A percentile compares a stretch with the other conserved stretches of the same genome.
Evolutionary conservation across 805 yeast genomes (phyloP).

Genomic region (Candida pseudofarinosa): DNA sequence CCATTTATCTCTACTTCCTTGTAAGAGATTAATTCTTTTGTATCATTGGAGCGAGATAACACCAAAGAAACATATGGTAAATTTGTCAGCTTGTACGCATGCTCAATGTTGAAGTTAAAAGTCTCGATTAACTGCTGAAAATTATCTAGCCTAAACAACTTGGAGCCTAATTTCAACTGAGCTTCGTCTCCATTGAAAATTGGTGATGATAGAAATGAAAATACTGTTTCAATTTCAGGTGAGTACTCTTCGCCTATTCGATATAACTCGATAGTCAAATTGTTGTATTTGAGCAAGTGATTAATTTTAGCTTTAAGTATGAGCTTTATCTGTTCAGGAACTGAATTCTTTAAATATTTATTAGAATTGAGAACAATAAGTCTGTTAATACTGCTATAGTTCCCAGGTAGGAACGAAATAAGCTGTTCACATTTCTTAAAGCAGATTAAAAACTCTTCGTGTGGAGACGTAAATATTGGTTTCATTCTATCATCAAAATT

Average conservation of each 20-base stretch:
- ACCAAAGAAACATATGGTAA: constrained; percentile 20
- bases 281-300: constrained; percentile 10
- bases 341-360: not conserved
- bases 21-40: constrained; percentile 13
- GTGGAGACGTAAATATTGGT: constrained; percentile 12
- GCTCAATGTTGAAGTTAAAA: constrained; percentile 9
- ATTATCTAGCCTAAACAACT: constrained; percentile 13
- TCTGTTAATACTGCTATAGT: constrained; percentile 7
- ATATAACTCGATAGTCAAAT: constrained; percentile 19
- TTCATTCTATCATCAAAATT: constrained; percentile 9
- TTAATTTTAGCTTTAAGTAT: constrained; percentile 6
- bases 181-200: not conserved
- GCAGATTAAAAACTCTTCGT: constrained; percentile 19
- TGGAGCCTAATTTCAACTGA: constrained; percentile 10
- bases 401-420: constrained; percentile 19
- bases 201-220: constrained; percentile 10
- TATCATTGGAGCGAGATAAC: constrained; percentile 9
- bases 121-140: constrained; percentile 15
- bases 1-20: constrained; percentile 22
- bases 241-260: constrained; percentile 20
- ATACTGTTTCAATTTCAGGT: constrained; percentile 12
- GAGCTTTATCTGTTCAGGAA: constrained; percentile 4
- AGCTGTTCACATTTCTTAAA: constrained; percentile 26
- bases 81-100: constrained; percentile 14
- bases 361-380: constrained; percentile 13